These are phyloP conservation scores for Auricularia sp. DNA, from an alignment of 768 basidiomycete genomes.

Conservation along the genomic window DNA sequence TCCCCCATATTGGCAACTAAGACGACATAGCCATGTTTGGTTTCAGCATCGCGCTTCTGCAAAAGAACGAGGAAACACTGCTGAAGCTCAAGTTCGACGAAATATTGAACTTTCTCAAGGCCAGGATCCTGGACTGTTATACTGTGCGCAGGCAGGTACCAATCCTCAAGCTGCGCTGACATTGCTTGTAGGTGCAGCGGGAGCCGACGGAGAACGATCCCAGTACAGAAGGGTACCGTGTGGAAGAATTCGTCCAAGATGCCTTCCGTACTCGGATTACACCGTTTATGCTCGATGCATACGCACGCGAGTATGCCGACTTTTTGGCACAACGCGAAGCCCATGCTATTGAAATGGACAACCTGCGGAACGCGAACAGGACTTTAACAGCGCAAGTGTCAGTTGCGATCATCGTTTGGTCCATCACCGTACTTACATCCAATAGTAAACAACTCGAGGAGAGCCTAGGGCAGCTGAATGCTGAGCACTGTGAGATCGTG, in stretches of 20 bases:
- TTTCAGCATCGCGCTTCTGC: slow-evolving; percentile 79
- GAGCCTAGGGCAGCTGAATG: slow-evolving; percentile 66
- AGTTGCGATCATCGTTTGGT: slow-evolving; percentile 21
- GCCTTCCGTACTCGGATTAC: slow-evolving; percentile 80
- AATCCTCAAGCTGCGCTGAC: neutral
- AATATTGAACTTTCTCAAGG: slow-evolving; percentile 76
- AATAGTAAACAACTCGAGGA: slow-evolving; percentile 70
- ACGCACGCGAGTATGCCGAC: slow-evolving; percentile 83
- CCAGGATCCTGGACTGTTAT: slow-evolving; percentile 73
- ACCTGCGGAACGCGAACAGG: slow-evolving; percentile 71
- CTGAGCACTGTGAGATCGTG: slow-evolving; percentile 71
- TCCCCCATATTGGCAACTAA: too few species aligned
- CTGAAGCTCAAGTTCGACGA: slow-evolving; percentile 85
- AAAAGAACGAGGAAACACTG: slow-evolving; percentile 76
- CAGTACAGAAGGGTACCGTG: slow-evolving; percentile 36
- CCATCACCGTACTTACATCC: slow-evolving; percentile 5
- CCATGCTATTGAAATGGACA: slow-evolving; percentile 76
- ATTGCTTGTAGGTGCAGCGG: neutral
- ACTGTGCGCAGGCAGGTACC: slow-evolving; percentile 29
- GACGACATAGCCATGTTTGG: slow-evolving; percentile 67
- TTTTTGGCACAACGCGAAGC: slow-evolving; percentile 65
- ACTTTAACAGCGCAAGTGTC: slow-evolving; percentile 70
- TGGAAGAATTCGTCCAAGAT: slow-evolving; percentile 81
- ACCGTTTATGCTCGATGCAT: slow-evolving; percentile 91
- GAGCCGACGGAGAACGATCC: neutral